Evolutionary conservation across 78 protist species (phyloP).

Genomic region (Pigoraptor vietnamica): DNA sequence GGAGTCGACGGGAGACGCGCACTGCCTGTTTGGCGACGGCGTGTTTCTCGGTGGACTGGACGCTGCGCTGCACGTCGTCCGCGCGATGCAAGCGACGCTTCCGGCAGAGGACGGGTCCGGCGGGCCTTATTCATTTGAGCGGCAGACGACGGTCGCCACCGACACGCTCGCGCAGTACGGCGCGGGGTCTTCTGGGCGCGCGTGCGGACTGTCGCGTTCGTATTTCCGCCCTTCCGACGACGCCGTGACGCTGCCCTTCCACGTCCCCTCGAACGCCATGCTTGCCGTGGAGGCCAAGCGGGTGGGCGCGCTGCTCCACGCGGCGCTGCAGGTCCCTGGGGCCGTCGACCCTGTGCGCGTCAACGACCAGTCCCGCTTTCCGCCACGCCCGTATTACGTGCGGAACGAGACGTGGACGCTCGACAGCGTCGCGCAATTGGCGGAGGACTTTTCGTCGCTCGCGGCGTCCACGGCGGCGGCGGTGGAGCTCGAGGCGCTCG

Average conservation of each 20-base stretch:
- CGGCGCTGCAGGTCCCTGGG: neutral
- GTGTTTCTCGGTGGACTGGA: neutral
- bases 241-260: conserved; percentile 14
- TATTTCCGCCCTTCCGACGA: conserved; percentile 51
- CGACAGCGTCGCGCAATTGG: neutral
- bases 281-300: conserved; percentile 19
- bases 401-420: neutral
- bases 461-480: neutral
- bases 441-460: neutral
- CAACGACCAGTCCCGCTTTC: neutral
- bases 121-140: neutral
- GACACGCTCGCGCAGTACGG: conserved; percentile 26
- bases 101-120: neutral
- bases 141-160: neutral
- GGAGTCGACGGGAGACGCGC: neutral
- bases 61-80: neutral
- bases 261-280: conserved; percentile 46
- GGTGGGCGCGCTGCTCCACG: neutral
- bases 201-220: neutral
- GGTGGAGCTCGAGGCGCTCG: neutral
- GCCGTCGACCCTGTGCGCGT: neutral
- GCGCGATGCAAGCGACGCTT: neutral
- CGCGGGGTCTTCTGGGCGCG: neutral
- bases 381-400: neutral
- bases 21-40: neutral